These are phyloP conservation scores for Auriscalpium orientale DNA, from an alignment of 768 basidiomycete genomes.

Conservation along the genomic window DNA sequence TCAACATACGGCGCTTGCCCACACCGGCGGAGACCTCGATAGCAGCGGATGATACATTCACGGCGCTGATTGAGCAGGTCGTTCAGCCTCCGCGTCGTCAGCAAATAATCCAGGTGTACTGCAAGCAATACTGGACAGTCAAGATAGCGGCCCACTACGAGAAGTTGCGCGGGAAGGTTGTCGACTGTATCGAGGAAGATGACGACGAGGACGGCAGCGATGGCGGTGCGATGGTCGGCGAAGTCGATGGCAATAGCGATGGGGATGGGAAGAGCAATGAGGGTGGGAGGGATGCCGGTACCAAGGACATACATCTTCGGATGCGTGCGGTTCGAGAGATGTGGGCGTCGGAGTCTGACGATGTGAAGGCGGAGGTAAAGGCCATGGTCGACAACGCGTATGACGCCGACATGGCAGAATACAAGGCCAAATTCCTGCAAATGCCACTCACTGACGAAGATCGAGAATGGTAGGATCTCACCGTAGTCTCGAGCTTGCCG, in stretches of 20 bases:
- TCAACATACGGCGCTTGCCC: background rate
- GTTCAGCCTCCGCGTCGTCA: background rate
- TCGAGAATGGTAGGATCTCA: background rate
- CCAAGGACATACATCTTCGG: too few relatives aligned
- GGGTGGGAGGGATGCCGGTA: too few relatives aligned
- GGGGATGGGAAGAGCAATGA: too few relatives aligned
- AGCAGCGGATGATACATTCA: background rate
- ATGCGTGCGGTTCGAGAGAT: background rate
- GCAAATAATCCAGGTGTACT: background rate
- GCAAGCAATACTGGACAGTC: background rate
- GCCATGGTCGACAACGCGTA: background rate
- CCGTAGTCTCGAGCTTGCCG: background rate
- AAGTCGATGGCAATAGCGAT: too few relatives aligned
- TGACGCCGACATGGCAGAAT: background rate
- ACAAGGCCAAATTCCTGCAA: background rate
- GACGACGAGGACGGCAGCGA: background rate
- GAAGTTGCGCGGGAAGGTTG: background rate
- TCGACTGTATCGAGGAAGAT: too few relatives aligned
- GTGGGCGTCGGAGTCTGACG: background rate
- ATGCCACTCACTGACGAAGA: background rate
- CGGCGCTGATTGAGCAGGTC: background rate
- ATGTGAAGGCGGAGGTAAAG: background rate
- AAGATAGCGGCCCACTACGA: background rate
- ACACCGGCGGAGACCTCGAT: background rate
- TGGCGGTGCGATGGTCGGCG: too few relatives aligned